Percentiles rank a stretch among this genome's conserved stretches.
phyloP scores from a whole-genome alignment of 2,329 filamentous ascomycete genomes.

The Clonostachys sp. region DNA sequence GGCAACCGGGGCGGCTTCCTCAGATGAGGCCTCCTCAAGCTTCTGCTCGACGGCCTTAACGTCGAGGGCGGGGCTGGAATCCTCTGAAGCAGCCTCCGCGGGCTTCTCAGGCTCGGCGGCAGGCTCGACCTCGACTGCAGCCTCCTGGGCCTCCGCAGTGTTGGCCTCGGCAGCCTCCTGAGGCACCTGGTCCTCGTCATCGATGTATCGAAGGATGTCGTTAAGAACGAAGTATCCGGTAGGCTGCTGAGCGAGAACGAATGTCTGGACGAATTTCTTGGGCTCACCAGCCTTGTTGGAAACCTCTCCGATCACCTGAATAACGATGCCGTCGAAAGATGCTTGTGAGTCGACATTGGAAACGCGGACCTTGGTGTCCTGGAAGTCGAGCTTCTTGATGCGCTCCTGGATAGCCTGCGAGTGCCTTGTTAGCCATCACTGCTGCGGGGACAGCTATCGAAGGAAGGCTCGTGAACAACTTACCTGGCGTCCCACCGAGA shows the following conservation, averaged over 20 bases:
- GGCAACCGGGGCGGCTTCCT: conserved; percentile 24
- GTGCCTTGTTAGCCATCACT: neutral
- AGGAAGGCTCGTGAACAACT: conserved; percentile 1
- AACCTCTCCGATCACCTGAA: conserved; percentile 96
- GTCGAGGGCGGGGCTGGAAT: conserved; percentile 23
- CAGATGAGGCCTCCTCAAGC: conserved; percentile 55
- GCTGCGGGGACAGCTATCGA: conserved; percentile 4
- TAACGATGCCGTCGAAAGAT: conserved; percentile 89
- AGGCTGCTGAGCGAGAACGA: conserved; percentile 91
- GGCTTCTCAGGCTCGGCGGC: conserved; percentile 23
- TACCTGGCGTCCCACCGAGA: conserved; percentile 84
- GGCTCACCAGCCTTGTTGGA: conserved; percentile 89
- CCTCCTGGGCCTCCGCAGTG: conserved; percentile 24
- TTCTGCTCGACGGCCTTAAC: conserved; percentile 65
- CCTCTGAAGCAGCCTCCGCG: conserved; percentile 9
- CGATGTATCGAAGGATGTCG: conserved; percentile 93
- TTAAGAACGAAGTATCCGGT: conserved; percentile 98
- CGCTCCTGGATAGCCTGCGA: conserved; percentile 86
- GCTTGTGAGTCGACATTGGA: conserved; percentile 96
- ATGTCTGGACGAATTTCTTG: conserved; percentile 96
- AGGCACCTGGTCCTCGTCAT: conserved; percentile 68
- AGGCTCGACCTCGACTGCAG: conserved; percentile 13
- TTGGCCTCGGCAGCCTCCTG: conserved; percentile 28
- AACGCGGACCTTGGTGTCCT: conserved; percentile 97
- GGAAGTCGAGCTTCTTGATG: conserved; percentile 88